Conservation (phyloP, 371 early-diverging fungal genomes). For the Dichotomocladium elegans region DNA sequence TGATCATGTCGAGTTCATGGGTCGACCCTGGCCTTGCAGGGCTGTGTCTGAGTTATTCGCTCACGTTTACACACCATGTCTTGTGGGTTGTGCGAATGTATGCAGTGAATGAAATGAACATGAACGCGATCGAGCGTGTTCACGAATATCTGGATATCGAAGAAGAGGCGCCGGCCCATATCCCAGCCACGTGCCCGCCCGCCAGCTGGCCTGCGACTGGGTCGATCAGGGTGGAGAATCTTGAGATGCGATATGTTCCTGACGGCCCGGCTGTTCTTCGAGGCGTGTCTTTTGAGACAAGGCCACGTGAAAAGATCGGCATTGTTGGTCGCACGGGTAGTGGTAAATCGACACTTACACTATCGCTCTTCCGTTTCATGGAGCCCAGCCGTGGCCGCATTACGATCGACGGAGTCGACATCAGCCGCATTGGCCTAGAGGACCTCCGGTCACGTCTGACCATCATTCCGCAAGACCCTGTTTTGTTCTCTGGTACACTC, state of each 20-base stretch:
- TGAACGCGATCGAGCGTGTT: slow-evolving; percentile 74
- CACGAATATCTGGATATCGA: slow-evolving; percentile 70
- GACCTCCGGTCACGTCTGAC: slow-evolving; percentile 59
- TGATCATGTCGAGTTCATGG: slow-evolving; percentile 41
- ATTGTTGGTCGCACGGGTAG: slow-evolving; percentile 51
- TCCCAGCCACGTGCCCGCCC: slow-evolving; percentile 44
- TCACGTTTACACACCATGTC: slow-evolving; percentile 65
- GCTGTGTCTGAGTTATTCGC: slow-evolving; percentile 69
- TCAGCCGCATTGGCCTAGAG: slow-evolving; percentile 58
- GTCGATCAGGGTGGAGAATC: slow-evolving; percentile 56
- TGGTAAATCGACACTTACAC: slow-evolving; percentile 59
- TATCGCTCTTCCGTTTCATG: slow-evolving; percentile 73
- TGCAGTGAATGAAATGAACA: slow-evolving; percentile 80
- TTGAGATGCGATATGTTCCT: slow-evolving; percentile 66
- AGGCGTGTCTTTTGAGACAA: slow-evolving; percentile 56
- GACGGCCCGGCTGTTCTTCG: slow-evolving; percentile 69
- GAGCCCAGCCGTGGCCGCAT: slow-evolving; percentile 61
- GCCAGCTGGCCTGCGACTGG: slow-evolving; percentile 74
- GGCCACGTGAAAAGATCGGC: slow-evolving; percentile 57
- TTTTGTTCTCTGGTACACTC: slow-evolving; percentile 76
- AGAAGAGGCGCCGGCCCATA: slow-evolving; percentile 61
- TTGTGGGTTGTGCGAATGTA: slow-evolving; percentile 79
- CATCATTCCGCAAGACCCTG: slow-evolving; percentile 74
- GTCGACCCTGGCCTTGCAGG: slow-evolving; percentile 78
- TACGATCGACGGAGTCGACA: slow-evolving; percentile 69